Conservation (phyloP, 139 green algal species). For the Chlorella sp. region DNA sequence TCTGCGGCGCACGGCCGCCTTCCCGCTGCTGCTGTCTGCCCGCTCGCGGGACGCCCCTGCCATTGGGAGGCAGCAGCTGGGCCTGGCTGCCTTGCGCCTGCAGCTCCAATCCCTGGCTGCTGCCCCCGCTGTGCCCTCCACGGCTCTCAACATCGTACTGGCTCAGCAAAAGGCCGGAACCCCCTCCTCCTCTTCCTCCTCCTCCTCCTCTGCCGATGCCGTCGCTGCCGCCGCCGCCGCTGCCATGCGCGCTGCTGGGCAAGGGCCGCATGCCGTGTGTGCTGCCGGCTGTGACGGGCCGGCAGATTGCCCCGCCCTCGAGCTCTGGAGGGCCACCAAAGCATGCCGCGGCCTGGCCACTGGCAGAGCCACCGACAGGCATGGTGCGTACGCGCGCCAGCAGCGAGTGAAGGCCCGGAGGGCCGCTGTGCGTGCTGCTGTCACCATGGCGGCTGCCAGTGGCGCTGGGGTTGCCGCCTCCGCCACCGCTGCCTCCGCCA, state of each 20-base stretch:
- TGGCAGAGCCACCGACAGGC: no score
- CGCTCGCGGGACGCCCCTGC: no score
- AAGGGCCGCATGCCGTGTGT: neutral
- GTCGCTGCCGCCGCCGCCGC: neutral
- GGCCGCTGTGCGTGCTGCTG: neutral
- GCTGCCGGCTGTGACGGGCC: neutral
- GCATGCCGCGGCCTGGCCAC: no score
- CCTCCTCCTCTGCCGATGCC: neutral
- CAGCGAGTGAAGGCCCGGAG: no score
- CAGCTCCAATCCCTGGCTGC: neutral
- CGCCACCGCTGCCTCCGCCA: neutral
- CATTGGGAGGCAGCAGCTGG: neutral
- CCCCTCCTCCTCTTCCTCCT: no score
- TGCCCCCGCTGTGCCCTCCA: neutral
- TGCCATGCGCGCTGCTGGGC: neutral
- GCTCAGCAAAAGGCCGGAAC: neutral
- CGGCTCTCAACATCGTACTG: neutral
- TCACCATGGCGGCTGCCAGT: neutral
- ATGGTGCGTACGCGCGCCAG: no score
- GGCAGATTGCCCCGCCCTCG: neutral
- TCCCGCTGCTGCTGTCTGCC: no score
- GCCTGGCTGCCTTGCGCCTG: neutral
- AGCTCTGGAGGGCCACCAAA: no score
- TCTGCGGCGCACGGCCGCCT: no score
- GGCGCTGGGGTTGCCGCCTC: neutral